Conservation (phyloP, 176 grass and related monocot species). For the Secale cereale region DNA sequence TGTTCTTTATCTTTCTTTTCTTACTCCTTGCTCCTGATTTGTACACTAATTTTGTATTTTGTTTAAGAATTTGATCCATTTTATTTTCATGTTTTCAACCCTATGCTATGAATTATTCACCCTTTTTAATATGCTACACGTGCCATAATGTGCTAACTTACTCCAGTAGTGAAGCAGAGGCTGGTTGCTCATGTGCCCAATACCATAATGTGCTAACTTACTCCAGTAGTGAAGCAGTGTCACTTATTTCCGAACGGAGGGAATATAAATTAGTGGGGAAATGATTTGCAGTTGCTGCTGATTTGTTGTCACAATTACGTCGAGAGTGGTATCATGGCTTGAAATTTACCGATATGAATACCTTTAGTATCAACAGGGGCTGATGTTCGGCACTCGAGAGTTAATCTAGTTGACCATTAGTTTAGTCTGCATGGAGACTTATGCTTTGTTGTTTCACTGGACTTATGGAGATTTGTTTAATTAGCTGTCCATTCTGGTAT, state of each 20-base stretch:
- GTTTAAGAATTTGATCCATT: not conserved
- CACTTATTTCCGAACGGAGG: too few relatives aligned
- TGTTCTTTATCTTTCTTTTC: conserved; percentile 18
- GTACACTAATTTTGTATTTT: not conserved
- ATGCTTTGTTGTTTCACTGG: not conserved
- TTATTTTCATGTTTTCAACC: not conserved
- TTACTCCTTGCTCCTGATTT: conserved; percentile 6
- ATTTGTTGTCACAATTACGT: not conserved
- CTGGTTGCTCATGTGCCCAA: not conserved
- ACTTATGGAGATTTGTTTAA: conserved; percentile 13
- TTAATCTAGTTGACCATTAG: not conserved
- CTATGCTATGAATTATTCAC: not conserved
- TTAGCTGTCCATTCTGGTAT: not conserved
- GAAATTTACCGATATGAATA: not conserved
- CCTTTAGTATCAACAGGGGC: not conserved
- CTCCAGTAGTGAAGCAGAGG: not conserved
- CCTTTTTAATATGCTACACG: not conserved
- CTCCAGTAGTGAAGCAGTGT: not conserved
- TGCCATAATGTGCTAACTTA: not conserved
- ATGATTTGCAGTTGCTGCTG: not conserved
- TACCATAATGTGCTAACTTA: conserved; percentile 1
- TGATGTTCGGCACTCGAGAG: not conserved
- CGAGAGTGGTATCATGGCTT: not conserved
- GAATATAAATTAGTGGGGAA: not conserved
- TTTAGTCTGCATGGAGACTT: not conserved